Conservation (phyloP, 1,139 yeast genomes). For the Magnusiomyces sp. region DNA sequence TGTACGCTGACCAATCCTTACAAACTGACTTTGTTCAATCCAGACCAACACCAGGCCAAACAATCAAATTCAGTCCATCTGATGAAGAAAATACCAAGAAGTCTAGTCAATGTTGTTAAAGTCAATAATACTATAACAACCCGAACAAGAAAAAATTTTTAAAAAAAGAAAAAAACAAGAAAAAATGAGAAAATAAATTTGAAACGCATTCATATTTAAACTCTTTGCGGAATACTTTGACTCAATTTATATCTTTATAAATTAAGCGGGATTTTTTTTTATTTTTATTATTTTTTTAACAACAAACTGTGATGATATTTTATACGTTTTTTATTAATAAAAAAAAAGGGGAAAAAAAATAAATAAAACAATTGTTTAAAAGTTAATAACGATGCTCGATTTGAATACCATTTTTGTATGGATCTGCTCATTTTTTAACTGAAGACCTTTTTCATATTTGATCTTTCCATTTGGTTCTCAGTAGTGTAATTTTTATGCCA, state of each 20-base stretch:
- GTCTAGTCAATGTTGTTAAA: constrained; percentile 49
- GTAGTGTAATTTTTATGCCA: too few species aligned
- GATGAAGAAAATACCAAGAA: constrained; percentile 61
- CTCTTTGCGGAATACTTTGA: too few species aligned
- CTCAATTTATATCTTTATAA: too few species aligned
- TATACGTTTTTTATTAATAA: neutral
- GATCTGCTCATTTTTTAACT: too few species aligned
- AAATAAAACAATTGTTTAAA: neutral
- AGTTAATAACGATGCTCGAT: too few species aligned
- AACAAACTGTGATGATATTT: constrained; percentile 3
- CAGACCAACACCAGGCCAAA: constrained; percentile 61
- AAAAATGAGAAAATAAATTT: neutral
- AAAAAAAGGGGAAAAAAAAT: neutral
- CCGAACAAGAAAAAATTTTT: constrained; percentile 2
- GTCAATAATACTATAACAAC: neutral
- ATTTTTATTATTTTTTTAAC: constrained; percentile 3
- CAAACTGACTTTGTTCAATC: constrained; percentile 42
- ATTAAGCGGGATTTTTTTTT: constrained; percentile 4
- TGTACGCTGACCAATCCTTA: constrained; percentile 47
- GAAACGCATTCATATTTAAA: neutral
- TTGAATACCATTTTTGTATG: too few species aligned
- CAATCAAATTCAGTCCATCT: constrained; percentile 87
- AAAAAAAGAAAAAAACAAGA: constrained; percentile 12
- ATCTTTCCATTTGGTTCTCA: too few species aligned
- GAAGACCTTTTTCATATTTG: too few species aligned